phyloP scores from a whole-genome alignment of 2,329 filamentous ascomycete genomes.

The Pyrenophora graminea region DNA sequence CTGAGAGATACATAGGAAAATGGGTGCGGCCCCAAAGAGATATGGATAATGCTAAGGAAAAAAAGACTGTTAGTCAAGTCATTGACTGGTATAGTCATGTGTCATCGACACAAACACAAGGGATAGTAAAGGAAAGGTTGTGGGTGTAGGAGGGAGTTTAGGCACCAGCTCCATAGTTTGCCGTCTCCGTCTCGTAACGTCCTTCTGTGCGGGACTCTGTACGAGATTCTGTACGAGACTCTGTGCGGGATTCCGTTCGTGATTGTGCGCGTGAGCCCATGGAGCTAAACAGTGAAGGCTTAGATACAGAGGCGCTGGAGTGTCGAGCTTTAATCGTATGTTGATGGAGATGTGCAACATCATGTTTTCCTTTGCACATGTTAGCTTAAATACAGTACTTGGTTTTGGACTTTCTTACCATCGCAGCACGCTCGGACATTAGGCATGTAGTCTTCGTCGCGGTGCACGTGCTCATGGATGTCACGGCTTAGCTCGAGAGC shows the following conservation, averaged over 20 bases:
- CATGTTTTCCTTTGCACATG: constrained; percentile 51
- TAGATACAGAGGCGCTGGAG: constrained; percentile 27
- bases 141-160: constrained; percentile 21
- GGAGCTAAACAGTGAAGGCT: constrained; percentile 38
- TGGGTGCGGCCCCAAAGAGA: constrained; percentile 19
- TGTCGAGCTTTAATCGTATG: constrained; percentile 41
- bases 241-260: constrained; percentile 26
- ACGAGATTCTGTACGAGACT: constrained; percentile 23
- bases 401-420: constrained; percentile 63
- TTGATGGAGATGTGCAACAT: constrained; percentile 53
- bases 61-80: constrained; percentile 39
- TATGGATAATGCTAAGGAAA: constrained; percentile 33
- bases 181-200: constrained; percentile 34
- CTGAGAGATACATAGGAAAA: constrained; percentile 42
- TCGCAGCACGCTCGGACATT: constrained; percentile 98
- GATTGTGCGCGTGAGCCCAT: constrained; percentile 44
- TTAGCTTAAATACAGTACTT: constrained; percentile 17
- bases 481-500: constrained; percentile 78
- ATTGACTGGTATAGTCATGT: constrained; percentile 23
- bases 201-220: constrained; percentile 32
- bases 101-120: constrained; percentile 6
- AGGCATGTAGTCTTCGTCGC: constrained; percentile 79
- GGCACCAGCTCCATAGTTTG: constrained; percentile 34
- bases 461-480: constrained; percentile 76
- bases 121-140: constrained; percentile 12